A percentile compares a stretch with the other conserved stretches of the same genome.
phyloP scores from a whole-genome alignment of 805 yeast genomes.

The Nakazawaea molendinolei region DNA sequence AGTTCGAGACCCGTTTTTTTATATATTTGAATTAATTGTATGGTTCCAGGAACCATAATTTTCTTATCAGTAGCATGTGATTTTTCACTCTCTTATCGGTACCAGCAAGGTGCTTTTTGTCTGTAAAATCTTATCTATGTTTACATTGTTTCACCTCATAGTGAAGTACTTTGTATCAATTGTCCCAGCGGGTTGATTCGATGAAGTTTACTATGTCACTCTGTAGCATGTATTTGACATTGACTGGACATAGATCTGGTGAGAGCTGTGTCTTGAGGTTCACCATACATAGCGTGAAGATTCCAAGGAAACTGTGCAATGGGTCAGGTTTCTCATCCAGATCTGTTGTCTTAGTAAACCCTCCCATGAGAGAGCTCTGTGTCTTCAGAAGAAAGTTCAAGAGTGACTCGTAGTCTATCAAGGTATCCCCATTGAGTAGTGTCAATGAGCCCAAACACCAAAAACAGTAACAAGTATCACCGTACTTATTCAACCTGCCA shows the following conservation, averaged over 20 bases:
- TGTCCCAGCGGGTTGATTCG: conserved; percentile 8
- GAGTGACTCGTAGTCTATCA: conserved; percentile 31
- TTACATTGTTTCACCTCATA: background rate
- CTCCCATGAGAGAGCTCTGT: conserved; percentile 64
- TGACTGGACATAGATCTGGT: conserved; percentile 18
- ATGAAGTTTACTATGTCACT: conserved; percentile 13
- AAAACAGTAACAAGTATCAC: conserved; percentile 85
- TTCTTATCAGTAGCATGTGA: too few species aligned
- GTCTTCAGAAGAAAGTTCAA: conserved; percentile 42
- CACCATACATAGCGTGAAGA: conserved; percentile 43
- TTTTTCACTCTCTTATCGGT: too few species aligned
- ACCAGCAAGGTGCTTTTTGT: too few species aligned
- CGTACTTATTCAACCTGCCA: conserved; percentile 78
- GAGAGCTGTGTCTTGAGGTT: conserved; percentile 13
- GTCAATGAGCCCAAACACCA: conserved; percentile 66
- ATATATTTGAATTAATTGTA: too few species aligned
- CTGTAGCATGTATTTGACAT: conserved; percentile 25
- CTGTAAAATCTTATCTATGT: background rate
- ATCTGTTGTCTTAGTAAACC: conserved; percentile 60
- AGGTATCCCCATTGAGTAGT: conserved; percentile 28
- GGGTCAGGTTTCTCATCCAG: conserved; percentile 59
- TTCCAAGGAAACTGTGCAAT: conserved; percentile 56
- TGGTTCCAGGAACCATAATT: too few species aligned
- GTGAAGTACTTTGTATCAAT: background rate
- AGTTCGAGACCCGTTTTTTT: too few species aligned